Conservation (phyloP, 192 early-diverging fungal genomes). For the Pilaira anomala region DNA sequence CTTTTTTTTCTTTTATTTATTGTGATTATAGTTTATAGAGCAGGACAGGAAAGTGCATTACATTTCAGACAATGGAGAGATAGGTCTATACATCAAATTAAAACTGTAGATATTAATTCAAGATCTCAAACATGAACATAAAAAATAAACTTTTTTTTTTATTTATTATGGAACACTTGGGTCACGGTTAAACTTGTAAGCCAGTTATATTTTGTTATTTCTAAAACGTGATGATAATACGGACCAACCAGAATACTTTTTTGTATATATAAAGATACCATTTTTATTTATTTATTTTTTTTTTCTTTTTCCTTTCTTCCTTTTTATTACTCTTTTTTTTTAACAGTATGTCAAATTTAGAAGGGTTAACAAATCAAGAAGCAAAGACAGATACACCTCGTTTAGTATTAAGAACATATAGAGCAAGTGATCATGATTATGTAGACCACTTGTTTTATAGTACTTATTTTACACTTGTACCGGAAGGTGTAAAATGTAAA, state of each 20-base stretch:
- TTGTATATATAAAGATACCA: not conserved
- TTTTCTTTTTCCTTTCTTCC: slow-evolving; percentile 4
- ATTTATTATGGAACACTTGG: not conserved
- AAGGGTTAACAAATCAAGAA: not conserved
- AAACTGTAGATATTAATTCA: slow-evolving; percentile 6
- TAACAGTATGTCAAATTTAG: not conserved
- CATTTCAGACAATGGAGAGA: slow-evolving; percentile 16
- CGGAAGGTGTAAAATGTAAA: slow-evolving; percentile 29
- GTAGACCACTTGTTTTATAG: slow-evolving; percentile 29
- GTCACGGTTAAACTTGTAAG: too few species aligned
- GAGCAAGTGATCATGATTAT: slow-evolving; percentile 23
- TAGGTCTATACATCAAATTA: not conserved
- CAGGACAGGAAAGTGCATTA: slow-evolving; percentile 19
- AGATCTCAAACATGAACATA: not conserved
- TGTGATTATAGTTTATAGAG: slow-evolving; percentile 18
- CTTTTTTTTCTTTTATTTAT: too few species aligned
- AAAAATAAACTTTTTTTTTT: not conserved
- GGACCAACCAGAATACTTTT: too few species aligned
- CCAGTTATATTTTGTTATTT: too few species aligned
- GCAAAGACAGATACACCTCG: slow-evolving; percentile 5
- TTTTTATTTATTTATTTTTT: not conserved
- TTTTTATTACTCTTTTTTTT: not conserved
- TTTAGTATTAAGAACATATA: slow-evolving; percentile 30
- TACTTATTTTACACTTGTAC: slow-evolving; percentile 31
- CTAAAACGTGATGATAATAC: too few species aligned